Conservation (phyloP, 176 grass and related monocot species). For the Bonia amplexicaulis region DNA sequence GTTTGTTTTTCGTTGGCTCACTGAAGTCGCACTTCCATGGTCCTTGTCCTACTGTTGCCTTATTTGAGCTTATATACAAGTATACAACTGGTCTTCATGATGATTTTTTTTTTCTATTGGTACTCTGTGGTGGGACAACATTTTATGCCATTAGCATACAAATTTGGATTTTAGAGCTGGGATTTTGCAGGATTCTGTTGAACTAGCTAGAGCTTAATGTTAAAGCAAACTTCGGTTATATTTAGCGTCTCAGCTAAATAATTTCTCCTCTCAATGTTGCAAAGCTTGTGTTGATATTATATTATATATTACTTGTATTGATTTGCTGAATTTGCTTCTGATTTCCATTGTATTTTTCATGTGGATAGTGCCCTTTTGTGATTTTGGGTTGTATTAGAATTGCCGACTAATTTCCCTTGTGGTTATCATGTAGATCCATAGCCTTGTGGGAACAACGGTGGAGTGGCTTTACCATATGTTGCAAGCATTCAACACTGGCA, state of each 20-base stretch:
- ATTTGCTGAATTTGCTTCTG: neutral
- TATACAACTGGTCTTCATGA: neutral
- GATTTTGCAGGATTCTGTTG: neutral
- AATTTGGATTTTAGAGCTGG: neutral
- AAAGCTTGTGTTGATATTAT: neutral
- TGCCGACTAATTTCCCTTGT: neutral
- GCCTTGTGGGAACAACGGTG: conserved; percentile 56
- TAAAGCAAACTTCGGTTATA: neutral
- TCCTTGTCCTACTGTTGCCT: neutral
- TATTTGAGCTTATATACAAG: conserved; percentile 1
- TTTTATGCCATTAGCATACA: neutral
- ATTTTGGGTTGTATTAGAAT: neutral
- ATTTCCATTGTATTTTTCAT: neutral
- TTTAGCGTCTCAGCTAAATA: neutral
- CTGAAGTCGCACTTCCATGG: neutral
- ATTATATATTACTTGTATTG: neutral
- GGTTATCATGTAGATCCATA: conserved; percentile 53
- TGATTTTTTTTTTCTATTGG: neutral
- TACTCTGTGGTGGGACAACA: neutral
- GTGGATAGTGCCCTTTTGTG: neutral
- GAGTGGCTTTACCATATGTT: conserved; percentile 89
- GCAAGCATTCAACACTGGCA: conserved; percentile 76
- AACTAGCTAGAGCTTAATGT: neutral
- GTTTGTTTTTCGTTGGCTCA: neutral
- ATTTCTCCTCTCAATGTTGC: neutral